Evolutionary conservation across 2,329 filamentous ascomycete genomes (phyloP).

Genomic region (Pestalotiopsis sp.): DNA sequence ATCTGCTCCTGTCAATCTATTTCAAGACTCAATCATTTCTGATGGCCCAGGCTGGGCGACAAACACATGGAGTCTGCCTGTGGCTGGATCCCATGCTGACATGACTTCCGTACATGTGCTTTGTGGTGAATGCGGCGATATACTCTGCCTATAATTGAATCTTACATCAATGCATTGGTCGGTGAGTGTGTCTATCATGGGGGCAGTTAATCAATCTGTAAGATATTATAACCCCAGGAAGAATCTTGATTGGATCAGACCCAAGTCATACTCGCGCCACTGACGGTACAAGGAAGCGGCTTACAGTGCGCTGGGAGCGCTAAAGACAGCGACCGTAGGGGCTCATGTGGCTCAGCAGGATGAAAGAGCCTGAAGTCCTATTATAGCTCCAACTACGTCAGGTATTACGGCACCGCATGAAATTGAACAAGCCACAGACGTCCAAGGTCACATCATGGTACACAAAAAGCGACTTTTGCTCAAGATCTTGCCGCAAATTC

Average conservation of each 20-base stretch:
- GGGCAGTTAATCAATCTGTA: not conserved
- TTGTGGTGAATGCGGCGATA: not conserved
- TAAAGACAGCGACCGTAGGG: not conserved
- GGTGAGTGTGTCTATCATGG: not conserved
- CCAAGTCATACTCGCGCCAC: not conserved
- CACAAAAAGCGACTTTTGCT: not conserved
- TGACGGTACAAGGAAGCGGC: not conserved
- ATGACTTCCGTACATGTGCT: not conserved
- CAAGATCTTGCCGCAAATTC: not conserved
- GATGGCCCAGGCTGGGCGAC: not conserved
- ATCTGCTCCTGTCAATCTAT: not conserved
- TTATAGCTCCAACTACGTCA: not conserved
- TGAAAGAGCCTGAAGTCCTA: not conserved
- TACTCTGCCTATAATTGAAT: not conserved
- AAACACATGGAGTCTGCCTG: not conserved
- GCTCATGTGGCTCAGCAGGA: not conserved
- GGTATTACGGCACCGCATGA: not conserved
- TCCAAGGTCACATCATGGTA: not conserved
- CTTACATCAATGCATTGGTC: not conserved
- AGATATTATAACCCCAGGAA: not conserved
- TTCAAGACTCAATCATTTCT: not conserved
- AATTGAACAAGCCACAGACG: constrained; percentile 10
- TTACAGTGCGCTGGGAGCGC: too few species aligned
- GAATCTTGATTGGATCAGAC: not conserved
- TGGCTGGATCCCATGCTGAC: not conserved